Evolutionary conservation across 164 flowering plant genomes (phyloP).

Genomic region (Vitis rupestris): DNA sequence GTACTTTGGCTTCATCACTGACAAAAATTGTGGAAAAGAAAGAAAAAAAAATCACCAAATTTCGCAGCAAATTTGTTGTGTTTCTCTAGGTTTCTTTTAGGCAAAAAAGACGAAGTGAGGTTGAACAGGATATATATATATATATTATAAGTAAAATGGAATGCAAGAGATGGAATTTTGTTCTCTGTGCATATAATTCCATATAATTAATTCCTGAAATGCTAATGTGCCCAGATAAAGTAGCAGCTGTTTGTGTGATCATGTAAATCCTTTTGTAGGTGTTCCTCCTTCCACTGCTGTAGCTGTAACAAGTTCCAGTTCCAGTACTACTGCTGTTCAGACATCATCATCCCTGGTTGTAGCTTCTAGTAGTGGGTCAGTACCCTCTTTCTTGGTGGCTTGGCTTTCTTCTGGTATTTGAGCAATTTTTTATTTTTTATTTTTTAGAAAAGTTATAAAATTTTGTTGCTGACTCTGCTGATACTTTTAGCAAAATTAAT

Average conservation of each 20-base stretch:
- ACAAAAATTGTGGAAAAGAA: too few species aligned
- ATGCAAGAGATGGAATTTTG: too few species aligned
- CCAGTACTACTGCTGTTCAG: constrained; percentile 46
- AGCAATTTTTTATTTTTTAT: not conserved
- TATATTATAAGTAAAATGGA: too few species aligned
- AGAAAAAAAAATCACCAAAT: too few species aligned
- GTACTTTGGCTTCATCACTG: too few species aligned
- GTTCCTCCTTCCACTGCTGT: constrained; percentile 44
- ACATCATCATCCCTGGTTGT: constrained; percentile 52
- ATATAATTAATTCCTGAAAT: too few species aligned
- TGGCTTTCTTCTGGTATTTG: not conserved
- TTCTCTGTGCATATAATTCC: too few species aligned
- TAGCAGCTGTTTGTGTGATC: not conserved
- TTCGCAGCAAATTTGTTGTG: too few species aligned
- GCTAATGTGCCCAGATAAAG: not conserved
- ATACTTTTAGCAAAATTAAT: too few species aligned
- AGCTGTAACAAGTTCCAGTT: constrained; percentile 36
- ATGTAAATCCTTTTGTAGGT: constrained; percentile 29
- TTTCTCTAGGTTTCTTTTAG: too few species aligned
- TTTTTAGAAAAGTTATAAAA: not conserved
- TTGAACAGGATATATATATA: too few species aligned
- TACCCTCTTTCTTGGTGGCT: constrained; percentile 5
- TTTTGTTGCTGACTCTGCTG: not conserved
- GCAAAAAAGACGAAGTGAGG: too few species aligned
- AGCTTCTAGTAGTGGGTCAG: constrained; percentile 77